Conservation (phyloP, 106 monocot species). For the Dactylorhiza incarnata region DNA sequence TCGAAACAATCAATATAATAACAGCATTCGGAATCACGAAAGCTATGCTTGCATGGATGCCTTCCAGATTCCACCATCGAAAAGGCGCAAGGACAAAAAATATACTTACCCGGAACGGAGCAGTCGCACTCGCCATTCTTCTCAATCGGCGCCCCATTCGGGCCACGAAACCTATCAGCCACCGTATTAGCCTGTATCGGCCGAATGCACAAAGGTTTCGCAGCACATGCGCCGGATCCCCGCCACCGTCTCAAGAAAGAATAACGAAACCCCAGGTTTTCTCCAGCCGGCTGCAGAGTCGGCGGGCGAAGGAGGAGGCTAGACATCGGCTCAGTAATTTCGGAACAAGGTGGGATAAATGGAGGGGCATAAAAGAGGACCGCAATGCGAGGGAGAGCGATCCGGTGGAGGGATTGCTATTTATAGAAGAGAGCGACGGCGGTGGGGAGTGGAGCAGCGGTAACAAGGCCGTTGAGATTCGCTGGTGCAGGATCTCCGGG, state of each 20-base stretch:
- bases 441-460: neutral
- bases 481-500: neutral
- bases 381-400: neutral
- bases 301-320: neutral
- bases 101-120: neutral
- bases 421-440: conserved; percentile 1
- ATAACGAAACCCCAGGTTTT: neutral
- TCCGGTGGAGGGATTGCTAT: neutral
- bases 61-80: neutral
- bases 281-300: neutral
- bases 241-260: neutral
- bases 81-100: neutral
- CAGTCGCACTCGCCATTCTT: conserved; percentile 2
- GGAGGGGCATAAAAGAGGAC: neutral
- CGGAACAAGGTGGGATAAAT: neutral
- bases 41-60: neutral
- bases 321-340: neutral
- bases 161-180: neutral
- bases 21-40: neutral
- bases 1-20: neutral
- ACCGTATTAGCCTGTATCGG: neutral
- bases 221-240: too few relatives aligned
- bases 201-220: neutral
- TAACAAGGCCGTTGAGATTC: neutral
- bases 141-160: neutral